phyloP scores from a whole-genome alignment of 2,329 filamentous ascomycete genomes.

The Parastagonospora nodorum region DNA sequence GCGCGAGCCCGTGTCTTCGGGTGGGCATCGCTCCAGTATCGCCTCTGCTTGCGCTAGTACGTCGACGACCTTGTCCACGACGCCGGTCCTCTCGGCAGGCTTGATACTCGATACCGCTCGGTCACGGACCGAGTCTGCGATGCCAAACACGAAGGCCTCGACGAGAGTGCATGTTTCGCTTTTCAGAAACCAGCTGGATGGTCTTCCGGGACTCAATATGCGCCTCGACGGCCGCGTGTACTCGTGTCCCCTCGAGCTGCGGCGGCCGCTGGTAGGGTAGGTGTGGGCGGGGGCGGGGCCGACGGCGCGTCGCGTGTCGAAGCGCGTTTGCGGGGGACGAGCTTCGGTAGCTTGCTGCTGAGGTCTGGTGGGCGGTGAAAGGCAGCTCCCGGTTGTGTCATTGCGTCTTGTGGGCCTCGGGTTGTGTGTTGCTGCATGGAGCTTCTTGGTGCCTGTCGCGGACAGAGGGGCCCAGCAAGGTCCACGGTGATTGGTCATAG shows the following conservation, averaged over 20 bases:
- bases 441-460: no score
- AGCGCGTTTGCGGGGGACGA: constrained; percentile 41
- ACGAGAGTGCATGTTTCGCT: constrained; percentile 79
- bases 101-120: constrained; percentile 67
- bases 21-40: constrained; percentile 72
- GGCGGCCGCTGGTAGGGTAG: constrained; percentile 71
- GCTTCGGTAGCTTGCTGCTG: constrained; percentile 39
- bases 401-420: constrained; percentile 4
- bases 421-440: background rate
- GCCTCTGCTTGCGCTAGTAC: constrained; percentile 73
- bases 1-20: constrained; percentile 85
- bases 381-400: constrained; percentile 19
- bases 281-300: constrained; percentile 74
- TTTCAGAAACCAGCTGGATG: constrained; percentile 76
- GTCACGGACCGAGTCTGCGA: constrained; percentile 80
- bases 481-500: background rate
- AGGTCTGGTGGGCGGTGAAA: constrained; percentile 27
- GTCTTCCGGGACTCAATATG: constrained; percentile 79
- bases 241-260: constrained; percentile 60
- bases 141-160: constrained; percentile 80
- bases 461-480: background rate
- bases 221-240: constrained; percentile 74
- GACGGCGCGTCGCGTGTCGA: constrained; percentile 27
- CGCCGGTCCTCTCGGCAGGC: constrained; percentile 63
- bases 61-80: constrained; percentile 66